Base-by-base conservation (phyloP, 331 rosid species). In the Erythrophleum ivorense region DNA sequence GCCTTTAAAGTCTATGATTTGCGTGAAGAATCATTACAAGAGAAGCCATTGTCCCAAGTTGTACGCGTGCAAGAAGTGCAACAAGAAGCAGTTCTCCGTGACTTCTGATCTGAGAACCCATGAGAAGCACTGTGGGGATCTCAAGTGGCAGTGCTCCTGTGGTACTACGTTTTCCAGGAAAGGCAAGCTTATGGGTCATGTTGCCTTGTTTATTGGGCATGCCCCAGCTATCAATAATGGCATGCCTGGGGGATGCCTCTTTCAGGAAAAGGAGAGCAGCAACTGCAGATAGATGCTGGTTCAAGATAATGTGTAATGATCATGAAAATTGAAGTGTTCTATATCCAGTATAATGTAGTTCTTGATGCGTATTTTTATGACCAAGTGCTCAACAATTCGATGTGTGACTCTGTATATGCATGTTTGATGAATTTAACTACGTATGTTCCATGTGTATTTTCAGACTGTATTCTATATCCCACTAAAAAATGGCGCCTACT, bases 121-220 rank as follows among this genome's bases (percentile, higher is more conserved):
- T 75, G 99, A 95, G 89, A 95, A 95, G 85, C 98, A 95, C 76
- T 95, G 99, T 80, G 99, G 99, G 77, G 90, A 93, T 79, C 82
- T 89, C 16, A 92, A 90, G 77, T 95, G 98, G 98, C 86, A 84
- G 65, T 95, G 99, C 31, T 88, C 97, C 2, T 95, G 99, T 79
- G 99, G 98, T n/a, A 93, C 97, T 10, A 92, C 98, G 0, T 95
- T 95, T 84, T 95, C 98, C 3, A 88, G 98, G 87, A 95, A 95
- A 57, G 98, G 93, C 80, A 95, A 95, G 86, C 94, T 95, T 18
- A 81, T 91, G 94, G 97, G 97, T 2, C 99, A 95, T 65, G 91
- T 91, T 29, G 81, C 91, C 71, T 87, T 95, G 94, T 95, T 95
- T 70, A 69, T 85, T 0, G 99, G 98, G 0, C 98, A 95, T 80